Percentiles rank a stretch among this genome's conserved stretches.
Conservation (phyloP, 768 basidiomycete genomes). For the Russula sp. region DNA sequence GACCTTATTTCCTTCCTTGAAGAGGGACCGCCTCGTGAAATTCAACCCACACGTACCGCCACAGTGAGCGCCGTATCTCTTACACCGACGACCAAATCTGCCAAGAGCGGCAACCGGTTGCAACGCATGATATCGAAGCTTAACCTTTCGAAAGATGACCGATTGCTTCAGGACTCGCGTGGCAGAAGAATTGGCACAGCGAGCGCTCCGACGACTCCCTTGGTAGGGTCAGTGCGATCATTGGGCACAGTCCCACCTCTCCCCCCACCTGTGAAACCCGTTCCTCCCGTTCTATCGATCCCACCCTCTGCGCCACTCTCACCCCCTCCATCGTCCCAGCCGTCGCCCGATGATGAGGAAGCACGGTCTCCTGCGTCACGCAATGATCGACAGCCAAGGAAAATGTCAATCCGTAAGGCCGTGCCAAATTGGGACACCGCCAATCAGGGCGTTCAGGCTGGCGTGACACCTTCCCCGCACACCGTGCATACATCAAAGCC, state of each 20-base stretch:
- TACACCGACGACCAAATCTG: conserved; percentile 32
- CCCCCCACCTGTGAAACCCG: conserved; percentile 23
- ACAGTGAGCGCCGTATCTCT: conserved; percentile 25
- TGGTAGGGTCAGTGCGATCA: background rate
- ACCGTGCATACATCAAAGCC: background rate
- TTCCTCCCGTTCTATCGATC: conserved; percentile 22
- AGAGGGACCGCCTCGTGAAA: conserved; percentile 52
- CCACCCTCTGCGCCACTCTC: conserved; percentile 20
- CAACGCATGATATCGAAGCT: conserved; percentile 83
- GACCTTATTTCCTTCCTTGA: conserved; percentile 58
- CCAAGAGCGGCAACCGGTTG: conserved; percentile 53
- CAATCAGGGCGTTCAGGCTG: conserved; percentile 13
- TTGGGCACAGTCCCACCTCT: background rate
- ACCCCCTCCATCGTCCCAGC: conserved; percentile 25
- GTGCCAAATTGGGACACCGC: conserved; percentile 34
- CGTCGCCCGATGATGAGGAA: conserved; percentile 28
- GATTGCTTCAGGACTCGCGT: conserved; percentile 34
- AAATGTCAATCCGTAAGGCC: conserved; percentile 36
- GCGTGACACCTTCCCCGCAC: conserved; percentile 9
- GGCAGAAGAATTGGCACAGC: conserved; percentile 35
- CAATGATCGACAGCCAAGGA: conserved; percentile 33
- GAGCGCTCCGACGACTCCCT: conserved; percentile 31
- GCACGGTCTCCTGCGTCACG: conserved; percentile 1
- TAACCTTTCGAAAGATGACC: conserved; percentile 42
- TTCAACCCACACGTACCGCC: conserved; percentile 26